These are phyloP conservation scores for Scenedesmus sp. DNA, from an alignment of 163 green algal species.

Conservation along the genomic window DNA sequence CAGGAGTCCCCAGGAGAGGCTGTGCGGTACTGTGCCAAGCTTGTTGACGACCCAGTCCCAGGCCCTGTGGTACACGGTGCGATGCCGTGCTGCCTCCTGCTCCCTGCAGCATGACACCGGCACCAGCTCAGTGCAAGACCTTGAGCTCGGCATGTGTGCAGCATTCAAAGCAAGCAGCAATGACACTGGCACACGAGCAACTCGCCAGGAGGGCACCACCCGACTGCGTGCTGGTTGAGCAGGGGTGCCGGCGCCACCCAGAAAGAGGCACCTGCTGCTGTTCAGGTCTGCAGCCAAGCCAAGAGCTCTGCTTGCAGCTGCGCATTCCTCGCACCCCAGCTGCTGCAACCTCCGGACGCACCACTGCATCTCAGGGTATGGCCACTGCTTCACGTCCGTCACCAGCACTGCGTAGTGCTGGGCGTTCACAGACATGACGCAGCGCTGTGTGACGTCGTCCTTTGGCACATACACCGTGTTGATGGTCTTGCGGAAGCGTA, in stretches of 20 bases:
- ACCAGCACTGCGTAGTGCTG: constrained; percentile 81
- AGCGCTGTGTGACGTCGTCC: neutral
- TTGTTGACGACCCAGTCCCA: constrained; percentile 11
- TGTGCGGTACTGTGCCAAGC: constrained; percentile 7
- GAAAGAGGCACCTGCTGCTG: neutral
- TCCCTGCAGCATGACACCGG: constrained; percentile 7
- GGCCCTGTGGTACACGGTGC: neutral
- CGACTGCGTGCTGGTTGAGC: neutral
- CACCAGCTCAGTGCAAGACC: neutral
- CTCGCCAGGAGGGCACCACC: no score
- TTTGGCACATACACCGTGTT: constrained; percentile 55
- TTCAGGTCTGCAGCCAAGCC: neutral
- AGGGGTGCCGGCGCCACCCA: neutral
- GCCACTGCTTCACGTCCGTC: constrained; percentile 65
- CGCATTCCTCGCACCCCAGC: neutral
- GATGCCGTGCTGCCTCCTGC: neutral
- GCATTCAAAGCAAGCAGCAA: neutral
- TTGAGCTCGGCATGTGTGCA: neutral
- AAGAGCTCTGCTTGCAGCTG: neutral
- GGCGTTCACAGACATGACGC: constrained; percentile 71
- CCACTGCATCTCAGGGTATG: constrained; percentile 48
- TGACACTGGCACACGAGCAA: no score
- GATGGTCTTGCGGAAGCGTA: constrained; percentile 77
- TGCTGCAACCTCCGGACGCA: neutral
- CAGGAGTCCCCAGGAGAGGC: neutral